Percentiles rank a stretch among this genome's conserved stretches.
Conservation (phyloP, 1,139 yeast genomes). For the Geotrichum histeridarum region DNA sequence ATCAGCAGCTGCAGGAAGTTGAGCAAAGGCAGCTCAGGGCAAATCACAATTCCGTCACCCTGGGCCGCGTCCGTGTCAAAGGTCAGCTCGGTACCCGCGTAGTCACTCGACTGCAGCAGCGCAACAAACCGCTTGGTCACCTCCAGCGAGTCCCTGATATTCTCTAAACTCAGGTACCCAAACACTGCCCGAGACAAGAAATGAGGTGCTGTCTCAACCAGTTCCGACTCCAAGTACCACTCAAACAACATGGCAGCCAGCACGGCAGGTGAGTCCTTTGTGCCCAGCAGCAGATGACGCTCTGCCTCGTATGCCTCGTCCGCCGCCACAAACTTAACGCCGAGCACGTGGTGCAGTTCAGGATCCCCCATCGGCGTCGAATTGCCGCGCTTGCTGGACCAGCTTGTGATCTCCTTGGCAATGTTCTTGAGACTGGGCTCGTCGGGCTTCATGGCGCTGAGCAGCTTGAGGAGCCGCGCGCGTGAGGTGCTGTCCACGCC, state of each 20-base stretch:
- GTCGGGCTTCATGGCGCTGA: constrained; percentile 49
- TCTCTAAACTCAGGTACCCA: constrained; percentile 62
- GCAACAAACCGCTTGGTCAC: constrained; percentile 43
- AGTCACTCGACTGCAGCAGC: constrained; percentile 26
- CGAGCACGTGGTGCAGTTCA: constrained; percentile 69
- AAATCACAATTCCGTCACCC: constrained; percentile 28
- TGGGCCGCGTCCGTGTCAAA: background rate
- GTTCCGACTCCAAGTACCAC: constrained; percentile 46
- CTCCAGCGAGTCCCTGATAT: constrained; percentile 53
- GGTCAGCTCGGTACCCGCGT: background rate
- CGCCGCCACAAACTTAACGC: constrained; percentile 49
- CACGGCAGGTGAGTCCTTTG: constrained; percentile 50
- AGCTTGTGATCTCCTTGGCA: constrained; percentile 55
- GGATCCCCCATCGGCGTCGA: constrained; percentile 63
- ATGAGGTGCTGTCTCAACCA: constrained; percentile 41
- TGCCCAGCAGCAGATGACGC: constrained; percentile 63
- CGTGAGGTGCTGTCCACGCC: constrained; percentile 36
- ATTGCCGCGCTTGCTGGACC: constrained; percentile 52
- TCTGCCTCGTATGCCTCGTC: constrained; percentile 47
- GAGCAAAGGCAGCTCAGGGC: constrained; percentile 41
- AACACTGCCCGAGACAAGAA: constrained; percentile 60
- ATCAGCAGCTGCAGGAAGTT: constrained; percentile 69
- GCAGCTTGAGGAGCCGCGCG: constrained; percentile 41
- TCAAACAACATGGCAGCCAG: constrained; percentile 53
- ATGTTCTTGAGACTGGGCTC: constrained; percentile 68